Conservation (phyloP, 495 filamentous ascomycete genomes). For the Peziza echinospora region DNA sequence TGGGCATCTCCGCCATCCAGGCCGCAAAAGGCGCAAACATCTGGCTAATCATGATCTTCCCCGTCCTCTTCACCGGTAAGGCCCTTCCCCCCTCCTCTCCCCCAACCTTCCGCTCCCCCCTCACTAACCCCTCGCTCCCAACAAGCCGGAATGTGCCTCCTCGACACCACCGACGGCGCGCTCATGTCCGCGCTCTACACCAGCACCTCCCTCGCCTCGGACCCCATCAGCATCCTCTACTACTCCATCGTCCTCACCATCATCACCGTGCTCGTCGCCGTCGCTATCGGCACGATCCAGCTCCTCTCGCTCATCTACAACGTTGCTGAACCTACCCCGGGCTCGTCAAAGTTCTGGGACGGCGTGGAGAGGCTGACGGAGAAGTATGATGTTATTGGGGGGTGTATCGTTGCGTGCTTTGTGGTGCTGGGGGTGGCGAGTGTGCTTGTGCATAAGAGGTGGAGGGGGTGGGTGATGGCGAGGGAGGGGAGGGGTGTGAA, state of each 20-base stretch:
- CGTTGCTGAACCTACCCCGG: slow-evolving; percentile 44
- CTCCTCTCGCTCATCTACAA: slow-evolving; percentile 53
- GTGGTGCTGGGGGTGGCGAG: slow-evolving; percentile 50
- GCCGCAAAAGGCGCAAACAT: slow-evolving; percentile 66
- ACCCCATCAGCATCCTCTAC: slow-evolving; percentile 72
- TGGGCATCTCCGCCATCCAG: slow-evolving; percentile 76
- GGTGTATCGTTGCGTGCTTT: slow-evolving; percentile 63
- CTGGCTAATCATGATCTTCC: slow-evolving; percentile 90
- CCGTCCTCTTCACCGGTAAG: slow-evolving; percentile 66
- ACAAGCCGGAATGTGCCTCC: slow-evolving; percentile 79
- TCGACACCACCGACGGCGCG: slow-evolving; percentile 78
- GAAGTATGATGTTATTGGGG: slow-evolving; percentile 72
- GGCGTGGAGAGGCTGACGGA: slow-evolving; percentile 55
- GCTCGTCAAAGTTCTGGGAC: slow-evolving; percentile 77
- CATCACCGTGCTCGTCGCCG: slow-evolving; percentile 70
- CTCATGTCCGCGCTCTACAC: slow-evolving; percentile 92
- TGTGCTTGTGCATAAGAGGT: slow-evolving; percentile 51
- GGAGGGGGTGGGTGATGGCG: slow-evolving; percentile 46
- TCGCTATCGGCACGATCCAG: slow-evolving; percentile 70
- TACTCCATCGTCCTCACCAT: slow-evolving; percentile 79
- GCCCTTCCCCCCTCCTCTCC: no score
- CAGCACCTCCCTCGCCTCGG: slow-evolving; percentile 45
- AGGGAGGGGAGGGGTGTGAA: no score
- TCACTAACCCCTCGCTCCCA: no score
- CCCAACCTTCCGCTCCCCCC: no score